These are phyloP conservation scores for Leccinum disarticulatum DNA, from an alignment of 768 basidiomycete species.

Conservation along the genomic window DNA sequence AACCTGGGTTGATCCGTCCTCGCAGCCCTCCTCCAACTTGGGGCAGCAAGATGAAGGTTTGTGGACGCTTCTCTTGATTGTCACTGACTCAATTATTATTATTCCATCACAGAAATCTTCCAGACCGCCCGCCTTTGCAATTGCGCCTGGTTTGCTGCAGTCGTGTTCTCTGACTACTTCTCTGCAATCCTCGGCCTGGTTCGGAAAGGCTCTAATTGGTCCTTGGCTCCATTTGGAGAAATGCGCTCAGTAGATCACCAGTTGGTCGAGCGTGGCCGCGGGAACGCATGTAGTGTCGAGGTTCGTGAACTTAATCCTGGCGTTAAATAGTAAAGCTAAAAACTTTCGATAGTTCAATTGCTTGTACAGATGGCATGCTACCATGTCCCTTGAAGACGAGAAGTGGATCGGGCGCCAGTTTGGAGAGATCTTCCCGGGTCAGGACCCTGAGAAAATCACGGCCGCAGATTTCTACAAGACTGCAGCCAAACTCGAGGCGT, in stretches of 20 bases:
- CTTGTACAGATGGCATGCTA: conserved; percentile 84
- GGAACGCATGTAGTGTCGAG: conserved; percentile 83
- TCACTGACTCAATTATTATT: conserved; percentile 6
- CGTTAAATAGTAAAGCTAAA: conserved; percentile 1
- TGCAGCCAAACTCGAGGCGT: conserved; percentile 37
- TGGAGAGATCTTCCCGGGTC: conserved; percentile 51
- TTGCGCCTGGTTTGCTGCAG: conserved; percentile 74
- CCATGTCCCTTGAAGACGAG: conserved; percentile 70
- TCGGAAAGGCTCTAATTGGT: conserved; percentile 74
- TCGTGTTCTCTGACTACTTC: conserved; percentile 85
- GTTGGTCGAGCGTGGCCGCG: conserved; percentile 74
- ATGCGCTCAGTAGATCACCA: conserved; percentile 57
- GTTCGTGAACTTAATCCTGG: conserved; percentile 34
- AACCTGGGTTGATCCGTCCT: conserved; percentile 56
- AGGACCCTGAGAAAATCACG: conserved; percentile 47
- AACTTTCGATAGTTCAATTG: conserved; percentile 64
- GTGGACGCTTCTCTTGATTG: neutral
- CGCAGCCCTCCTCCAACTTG: conserved; percentile 40
- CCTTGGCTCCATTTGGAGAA: conserved; percentile 73
- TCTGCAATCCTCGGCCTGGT: conserved; percentile 77
- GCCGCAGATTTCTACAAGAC: conserved; percentile 51
- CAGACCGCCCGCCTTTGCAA: conserved; percentile 78
- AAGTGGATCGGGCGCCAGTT: conserved; percentile 61
- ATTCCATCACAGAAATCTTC: conserved; percentile 62
- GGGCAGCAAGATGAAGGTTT: conserved; percentile 55